Conservation (phyloP, 2,329 filamentous ascomycete species). For the Elsinoe batatas region DNA sequence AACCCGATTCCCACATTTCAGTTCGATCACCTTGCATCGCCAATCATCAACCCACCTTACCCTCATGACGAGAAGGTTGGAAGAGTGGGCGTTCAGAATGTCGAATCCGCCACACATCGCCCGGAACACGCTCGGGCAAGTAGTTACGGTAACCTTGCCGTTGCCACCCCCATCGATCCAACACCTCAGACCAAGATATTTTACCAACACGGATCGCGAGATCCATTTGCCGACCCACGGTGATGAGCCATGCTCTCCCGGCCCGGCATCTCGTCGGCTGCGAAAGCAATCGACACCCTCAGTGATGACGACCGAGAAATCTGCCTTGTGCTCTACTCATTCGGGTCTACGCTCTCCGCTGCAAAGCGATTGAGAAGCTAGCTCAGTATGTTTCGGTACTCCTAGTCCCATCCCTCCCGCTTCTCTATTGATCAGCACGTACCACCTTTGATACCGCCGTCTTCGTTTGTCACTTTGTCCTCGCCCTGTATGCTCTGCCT, state of each 20-base stretch:
- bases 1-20: slow-evolving; percentile 36
- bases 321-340: slow-evolving; percentile 12
- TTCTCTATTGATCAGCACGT: slow-evolving; percentile 31
- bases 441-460: slow-evolving; percentile 28
- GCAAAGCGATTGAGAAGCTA: slow-evolving; percentile 11
- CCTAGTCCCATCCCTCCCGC: slow-evolving; percentile 33
- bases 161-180: slow-evolving; percentile 35
- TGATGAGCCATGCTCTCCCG: slow-evolving; percentile 28
- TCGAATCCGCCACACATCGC: slow-evolving; percentile 33
- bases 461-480: slow-evolving; percentile 24
- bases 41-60: slow-evolving; percentile 23
- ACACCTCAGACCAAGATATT: slow-evolving; percentile 21
- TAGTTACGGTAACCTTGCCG: slow-evolving; percentile 35
- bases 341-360: slow-evolving; percentile 10
- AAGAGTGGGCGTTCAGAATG: slow-evolving; percentile 33
- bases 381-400: slow-evolving; percentile 22
- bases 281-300: neutral
- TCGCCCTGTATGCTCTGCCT: slow-evolving; percentile 23
- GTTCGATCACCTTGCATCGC: slow-evolving; percentile 23
- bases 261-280: slow-evolving; percentile 5
- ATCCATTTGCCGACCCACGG: slow-evolving; percentile 34
- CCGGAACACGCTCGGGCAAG: slow-evolving; percentile 36
- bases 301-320: slow-evolving; percentile 9
- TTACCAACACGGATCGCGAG: slow-evolving; percentile 23
- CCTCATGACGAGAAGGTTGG: slow-evolving; percentile 33